Evolutionary conservation across 176 grass and related monocot genomes (phyloP).

Genomic region (Olyra latifolia): DNA sequence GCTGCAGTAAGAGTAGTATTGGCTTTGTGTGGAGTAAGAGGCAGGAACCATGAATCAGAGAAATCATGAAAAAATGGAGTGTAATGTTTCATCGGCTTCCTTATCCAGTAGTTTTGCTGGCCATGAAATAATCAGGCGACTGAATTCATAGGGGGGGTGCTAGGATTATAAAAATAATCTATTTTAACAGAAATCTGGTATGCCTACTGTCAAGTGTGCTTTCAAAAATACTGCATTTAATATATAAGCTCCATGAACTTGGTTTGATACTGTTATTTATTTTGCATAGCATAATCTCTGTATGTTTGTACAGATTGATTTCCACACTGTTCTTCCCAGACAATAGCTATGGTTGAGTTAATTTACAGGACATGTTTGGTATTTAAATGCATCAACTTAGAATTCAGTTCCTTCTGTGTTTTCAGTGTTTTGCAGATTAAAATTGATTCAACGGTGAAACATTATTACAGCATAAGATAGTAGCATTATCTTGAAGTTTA

Average conservation of each 20-base stretch:
- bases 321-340: not conserved
- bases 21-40: not conserved
- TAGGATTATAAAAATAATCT: not conserved
- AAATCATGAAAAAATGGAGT: not conserved
- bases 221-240: not conserved
- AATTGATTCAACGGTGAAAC: not conserved
- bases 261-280: not conserved
- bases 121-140: not conserved
- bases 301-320: not conserved
- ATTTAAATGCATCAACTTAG: not conserved
- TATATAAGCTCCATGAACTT: not conserved
- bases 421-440: not conserved
- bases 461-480: not conserved
- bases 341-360: not conserved
- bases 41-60: not conserved
- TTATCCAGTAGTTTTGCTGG: not conserved
- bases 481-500: not conserved
- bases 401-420: not conserved
- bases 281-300: not conserved
- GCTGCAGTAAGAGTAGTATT: not conserved
- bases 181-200: not conserved
- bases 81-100: not conserved
- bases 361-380: not conserved
- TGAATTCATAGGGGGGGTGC: not conserved
- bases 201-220: not conserved